phyloP scores from a whole-genome alignment of 805 yeast genomes.

The Candida alai region DNA sequence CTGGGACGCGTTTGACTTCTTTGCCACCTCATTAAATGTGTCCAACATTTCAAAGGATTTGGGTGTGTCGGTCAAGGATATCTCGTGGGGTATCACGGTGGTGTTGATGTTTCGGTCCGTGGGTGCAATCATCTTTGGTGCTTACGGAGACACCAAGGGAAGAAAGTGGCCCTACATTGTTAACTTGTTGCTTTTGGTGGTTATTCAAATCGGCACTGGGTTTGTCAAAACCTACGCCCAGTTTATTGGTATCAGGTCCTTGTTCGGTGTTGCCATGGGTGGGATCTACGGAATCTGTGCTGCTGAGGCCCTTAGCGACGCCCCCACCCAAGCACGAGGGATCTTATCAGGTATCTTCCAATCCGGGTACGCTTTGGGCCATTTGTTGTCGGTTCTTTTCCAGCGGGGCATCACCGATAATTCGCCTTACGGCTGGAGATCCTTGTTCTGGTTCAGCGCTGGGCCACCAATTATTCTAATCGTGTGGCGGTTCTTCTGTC shows the following conservation, averaged over 20 bases:
- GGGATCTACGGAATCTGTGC: slow-evolving; percentile 64
- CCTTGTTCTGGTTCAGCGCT: slow-evolving; percentile 44
- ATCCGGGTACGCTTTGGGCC: slow-evolving; percentile 61
- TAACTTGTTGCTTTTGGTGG: slow-evolving; percentile 45
- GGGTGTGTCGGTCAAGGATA: slow-evolving; percentile 38
- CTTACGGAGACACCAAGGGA: slow-evolving; percentile 56
- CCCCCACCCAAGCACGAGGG: slow-evolving; percentile 57
- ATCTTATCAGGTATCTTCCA: slow-evolving; percentile 57
- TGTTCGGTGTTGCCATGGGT: slow-evolving; percentile 69
- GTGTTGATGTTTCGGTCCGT: slow-evolving; percentile 68
- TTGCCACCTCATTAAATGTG: slow-evolving; percentile 55
- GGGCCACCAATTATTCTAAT: slow-evolving; percentile 59
- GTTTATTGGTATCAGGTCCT: slow-evolving; percentile 57
- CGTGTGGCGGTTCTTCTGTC: slow-evolving; percentile 52
- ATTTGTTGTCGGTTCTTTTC: slow-evolving; percentile 60
- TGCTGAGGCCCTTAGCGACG: slow-evolving; percentile 63
- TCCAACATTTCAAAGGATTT: slow-evolving; percentile 47
- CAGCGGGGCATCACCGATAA: slow-evolving; percentile 49
- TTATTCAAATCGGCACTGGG: slow-evolving; percentile 62
- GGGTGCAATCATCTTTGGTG: slow-evolving; percentile 66
- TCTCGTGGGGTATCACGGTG: slow-evolving; percentile 70
- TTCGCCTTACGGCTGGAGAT: slow-evolving; percentile 14
- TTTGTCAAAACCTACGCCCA: slow-evolving; percentile 55
- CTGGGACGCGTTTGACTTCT: slow-evolving; percentile 69
- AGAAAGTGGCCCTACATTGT: slow-evolving; percentile 61